Percentiles rank a stretch among this genome's conserved stretches.
Evolutionary conservation across 768 basidiomycete species (phyloP).

Genomic region (Boletus subcaerulescens): DNA sequence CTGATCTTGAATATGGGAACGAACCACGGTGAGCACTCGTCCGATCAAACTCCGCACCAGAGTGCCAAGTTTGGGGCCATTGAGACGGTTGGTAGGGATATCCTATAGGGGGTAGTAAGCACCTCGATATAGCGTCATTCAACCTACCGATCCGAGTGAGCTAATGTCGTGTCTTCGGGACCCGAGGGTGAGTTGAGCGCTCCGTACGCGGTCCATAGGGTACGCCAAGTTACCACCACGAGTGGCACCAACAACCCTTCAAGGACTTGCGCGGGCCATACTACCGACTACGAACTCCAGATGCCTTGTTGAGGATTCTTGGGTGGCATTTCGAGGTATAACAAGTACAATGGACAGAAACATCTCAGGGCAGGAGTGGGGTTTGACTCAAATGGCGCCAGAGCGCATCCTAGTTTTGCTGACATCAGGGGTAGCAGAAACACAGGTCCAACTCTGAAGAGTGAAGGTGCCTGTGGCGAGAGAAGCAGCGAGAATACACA

Average conservation of each 20-base stretch:
- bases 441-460: constrained; percentile 17
- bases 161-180: background rate
- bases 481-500: no score
- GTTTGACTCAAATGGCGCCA: constrained; percentile 32
- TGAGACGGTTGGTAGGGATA: background rate
- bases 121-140: background rate
- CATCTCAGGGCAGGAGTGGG: constrained; percentile 33
- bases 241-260: background rate
- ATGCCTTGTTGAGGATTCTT: constrained; percentile 47
- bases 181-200: background rate
- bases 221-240: constrained; percentile 14
- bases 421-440: constrained; percentile 19
- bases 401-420: constrained; percentile 33
- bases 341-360: constrained; percentile 49
- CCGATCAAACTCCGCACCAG: background rate
- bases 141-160: constrained; percentile 1
- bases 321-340: constrained; percentile 46
- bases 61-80: background rate
- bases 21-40: background rate
- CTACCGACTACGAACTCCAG: constrained; percentile 43
- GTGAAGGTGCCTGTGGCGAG: constrained; percentile 32
- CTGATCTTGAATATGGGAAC: background rate
- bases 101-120: constrained; percentile 3
- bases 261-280: constrained; percentile 52
- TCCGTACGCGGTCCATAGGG: background rate